Evolutionary conservation across 352 stramenopile species (phyloP), one percentile per base, ranked within the genome.

Genomic region (Blastocystis sp.): DNA sequence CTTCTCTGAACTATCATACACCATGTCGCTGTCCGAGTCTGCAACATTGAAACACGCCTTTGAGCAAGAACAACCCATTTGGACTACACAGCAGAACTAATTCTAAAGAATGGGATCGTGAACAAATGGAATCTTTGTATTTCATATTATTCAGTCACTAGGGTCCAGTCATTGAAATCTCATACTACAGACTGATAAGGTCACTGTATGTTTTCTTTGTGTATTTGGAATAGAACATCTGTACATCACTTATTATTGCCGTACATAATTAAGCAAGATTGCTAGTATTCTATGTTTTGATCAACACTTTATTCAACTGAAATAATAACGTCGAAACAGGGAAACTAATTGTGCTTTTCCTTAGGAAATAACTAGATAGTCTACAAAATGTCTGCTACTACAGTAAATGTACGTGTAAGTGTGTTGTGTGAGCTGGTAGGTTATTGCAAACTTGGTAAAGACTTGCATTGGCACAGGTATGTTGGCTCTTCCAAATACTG

Each of bases 361-460:
- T 68, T 37, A 68, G n/a, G 13, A 68, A 68, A 68, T 9, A 68
- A 68, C 20, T 24, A 16, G 37, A 9, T 30, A 68, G 20, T 68
- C 59, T 20, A 39, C 24, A 37, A 45, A 34, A 81, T 81, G 70
- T 81, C 70, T 47, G 70, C 70, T n/a, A 81, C 70, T 66, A 81
- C 70, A 34, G 50, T 41, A 6, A 81, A 81, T 20, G 70, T 81
- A 20, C 43, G 2, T 18, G 20, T n/a, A 20, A 13, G 37, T 20
- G 39, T n/a, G 18, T 65, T n/a, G 24, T 11, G 9, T 63, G 24
- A 34, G 20, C n/a, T 13, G 3, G 26, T 64, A 81, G 70, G 70
- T 81, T 30, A 81, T 81, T 81, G 50, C 50, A 13, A 88, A 88
- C 64, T 59, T 88, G 76, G 76, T 88, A 50, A 88, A 88, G 26